Conservation (phyloP, 2,329 filamentous ascomycete genomes). For the Botrytis medusae region DNA sequence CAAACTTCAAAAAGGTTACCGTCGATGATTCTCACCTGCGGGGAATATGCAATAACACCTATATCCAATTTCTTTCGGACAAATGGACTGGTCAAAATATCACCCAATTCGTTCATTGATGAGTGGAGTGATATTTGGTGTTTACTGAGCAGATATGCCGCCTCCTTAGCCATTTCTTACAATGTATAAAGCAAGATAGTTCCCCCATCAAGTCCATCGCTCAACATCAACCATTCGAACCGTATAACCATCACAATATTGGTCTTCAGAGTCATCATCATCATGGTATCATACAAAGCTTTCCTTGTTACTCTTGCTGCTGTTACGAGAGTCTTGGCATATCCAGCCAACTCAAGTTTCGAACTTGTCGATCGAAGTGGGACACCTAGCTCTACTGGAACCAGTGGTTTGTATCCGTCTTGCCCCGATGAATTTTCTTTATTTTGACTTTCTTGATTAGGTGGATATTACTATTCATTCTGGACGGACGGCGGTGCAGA, state of each 20-base stretch:
- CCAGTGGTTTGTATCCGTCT: neutral
- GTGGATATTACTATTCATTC: constrained; percentile 53
- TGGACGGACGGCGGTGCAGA: constrained; percentile 54
- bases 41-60: neutral
- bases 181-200: neutral
- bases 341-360: constrained; percentile 5
- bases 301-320: neutral
- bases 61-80: neutral
- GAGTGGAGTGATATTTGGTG: neutral
- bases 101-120: neutral
- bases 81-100: neutral
- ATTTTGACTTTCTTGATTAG: neutral
- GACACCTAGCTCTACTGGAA: constrained; percentile 16
- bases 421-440: neutral
- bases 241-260: neutral
- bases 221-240: neutral
- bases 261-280: neutral
- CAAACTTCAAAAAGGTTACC: neutral
- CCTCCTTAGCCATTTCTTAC: too few species aligned
- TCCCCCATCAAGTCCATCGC: neutral
- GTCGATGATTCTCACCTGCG: neutral
- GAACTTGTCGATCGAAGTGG: constrained; percentile 1
- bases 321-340: neutral
- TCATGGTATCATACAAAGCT: neutral
- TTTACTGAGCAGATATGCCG: neutral